These are phyloP conservation scores for Alternaria burnsii DNA, from an alignment of 2,329 filamentous ascomycete genomes.

Conservation along the genomic window DNA sequence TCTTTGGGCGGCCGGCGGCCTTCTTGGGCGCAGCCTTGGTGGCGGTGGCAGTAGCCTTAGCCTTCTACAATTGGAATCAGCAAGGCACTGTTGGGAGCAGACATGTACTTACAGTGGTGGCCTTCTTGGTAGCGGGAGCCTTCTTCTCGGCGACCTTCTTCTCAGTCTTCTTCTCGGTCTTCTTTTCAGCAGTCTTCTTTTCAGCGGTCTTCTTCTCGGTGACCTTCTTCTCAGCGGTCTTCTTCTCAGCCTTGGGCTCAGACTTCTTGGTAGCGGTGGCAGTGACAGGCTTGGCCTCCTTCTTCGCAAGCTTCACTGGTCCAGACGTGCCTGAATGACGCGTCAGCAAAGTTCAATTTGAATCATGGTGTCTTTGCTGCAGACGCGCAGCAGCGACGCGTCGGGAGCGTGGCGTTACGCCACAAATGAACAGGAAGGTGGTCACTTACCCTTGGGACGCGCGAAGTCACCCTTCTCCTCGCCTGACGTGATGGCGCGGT, in stretches of 20 bases:
- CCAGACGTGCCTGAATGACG: conserved; percentile 74
- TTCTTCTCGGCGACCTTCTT: conserved; percentile 39
- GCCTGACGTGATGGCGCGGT: conserved; percentile 81
- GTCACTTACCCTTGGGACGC: conserved; percentile 85
- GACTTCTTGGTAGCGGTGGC: conserved; percentile 37
- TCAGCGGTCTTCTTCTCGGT: conserved; percentile 36
- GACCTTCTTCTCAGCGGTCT: conserved; percentile 35
- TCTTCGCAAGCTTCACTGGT: conserved; percentile 91
- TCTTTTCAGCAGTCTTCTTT: conserved; percentile 36
- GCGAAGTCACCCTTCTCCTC: conserved; percentile 87
- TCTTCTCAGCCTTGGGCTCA: conserved; percentile 46
- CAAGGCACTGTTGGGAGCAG: background rate
- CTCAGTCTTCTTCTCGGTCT: conserved; percentile 27
- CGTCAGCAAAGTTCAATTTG: conserved; percentile 30
- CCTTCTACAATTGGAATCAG: conserved; percentile 37
- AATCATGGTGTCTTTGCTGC: background rate
- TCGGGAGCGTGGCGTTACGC: background rate
- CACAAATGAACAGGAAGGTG: background rate
- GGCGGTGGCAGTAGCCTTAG: conserved; percentile 36
- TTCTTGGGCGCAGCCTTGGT: conserved; percentile 35
- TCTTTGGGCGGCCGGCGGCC: conserved; percentile 29
- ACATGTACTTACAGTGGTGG: conserved; percentile 33
- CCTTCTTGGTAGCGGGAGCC: conserved; percentile 34
- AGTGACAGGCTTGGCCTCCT: conserved; percentile 59
- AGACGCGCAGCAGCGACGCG: background rate